Evolutionary conservation across 129 eudicot genomes (phyloP).

Genomic region (Centella asiatica): DNA sequence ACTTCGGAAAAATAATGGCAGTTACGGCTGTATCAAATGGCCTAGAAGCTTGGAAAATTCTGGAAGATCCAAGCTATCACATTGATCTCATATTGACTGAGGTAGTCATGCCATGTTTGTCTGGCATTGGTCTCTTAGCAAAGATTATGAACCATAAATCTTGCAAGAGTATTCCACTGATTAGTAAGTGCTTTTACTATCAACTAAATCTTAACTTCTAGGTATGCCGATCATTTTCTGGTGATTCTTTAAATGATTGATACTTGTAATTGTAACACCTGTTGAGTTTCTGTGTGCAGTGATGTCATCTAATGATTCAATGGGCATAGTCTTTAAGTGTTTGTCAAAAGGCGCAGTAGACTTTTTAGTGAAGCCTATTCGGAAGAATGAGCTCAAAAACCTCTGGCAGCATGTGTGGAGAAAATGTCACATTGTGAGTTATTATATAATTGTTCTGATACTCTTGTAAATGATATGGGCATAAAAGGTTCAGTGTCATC

Average conservation of each 20-base stretch:
- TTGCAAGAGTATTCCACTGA: slow-evolving; percentile 55
- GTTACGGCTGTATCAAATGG: slow-evolving; percentile 63
- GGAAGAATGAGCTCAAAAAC: slow-evolving; percentile 76
- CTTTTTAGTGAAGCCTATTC: slow-evolving; percentile 75
- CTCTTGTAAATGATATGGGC: slow-evolving; percentile 13
- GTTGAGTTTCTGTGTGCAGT: slow-evolving; percentile 50
- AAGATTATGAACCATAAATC: slow-evolving; percentile 52
- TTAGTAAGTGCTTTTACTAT: slow-evolving; percentile 39
- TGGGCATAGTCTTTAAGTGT: slow-evolving; percentile 82
- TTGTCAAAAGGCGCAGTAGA: slow-evolving; percentile 76
- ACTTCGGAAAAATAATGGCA: slow-evolving; percentile 23
- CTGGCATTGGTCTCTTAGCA: slow-evolving; percentile 57
- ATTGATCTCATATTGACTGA: slow-evolving; percentile 65
- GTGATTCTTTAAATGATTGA: neutral
- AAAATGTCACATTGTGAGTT: slow-evolving; percentile 78
- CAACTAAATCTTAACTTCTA: neutral
- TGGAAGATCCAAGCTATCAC: slow-evolving; percentile 46
- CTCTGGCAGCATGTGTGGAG: slow-evolving; percentile 96
- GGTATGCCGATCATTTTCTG: neutral
- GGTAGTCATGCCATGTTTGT: slow-evolving; percentile 55
- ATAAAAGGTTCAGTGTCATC: slow-evolving; percentile 12
- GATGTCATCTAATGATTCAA: slow-evolving; percentile 76
- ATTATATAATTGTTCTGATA: slow-evolving; percentile 17
- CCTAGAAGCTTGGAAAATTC: slow-evolving; percentile 64
- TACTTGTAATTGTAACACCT: slow-evolving; percentile 32